A percentile compares a stretch with the other conserved stretches of the same genome.
Evolutionary conservation across 2,329 filamentous ascomycete species (phyloP).

Genomic region (Huntiella moniliformis): DNA sequence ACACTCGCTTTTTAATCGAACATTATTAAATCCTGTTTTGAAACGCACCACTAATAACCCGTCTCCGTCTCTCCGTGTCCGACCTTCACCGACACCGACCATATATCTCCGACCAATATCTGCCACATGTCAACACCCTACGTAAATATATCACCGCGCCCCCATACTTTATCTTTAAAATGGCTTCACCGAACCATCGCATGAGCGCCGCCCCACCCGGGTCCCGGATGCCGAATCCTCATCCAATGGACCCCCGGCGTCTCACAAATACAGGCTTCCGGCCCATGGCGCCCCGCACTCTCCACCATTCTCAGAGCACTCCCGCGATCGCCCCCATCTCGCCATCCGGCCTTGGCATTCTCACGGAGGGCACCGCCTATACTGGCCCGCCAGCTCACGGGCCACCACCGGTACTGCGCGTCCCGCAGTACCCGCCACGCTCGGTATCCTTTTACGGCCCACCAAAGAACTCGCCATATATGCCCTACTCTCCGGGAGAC

Average conservation of each 20-base stretch:
- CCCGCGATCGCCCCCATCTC: slow-evolving; percentile 7
- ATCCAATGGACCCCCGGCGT: neutral
- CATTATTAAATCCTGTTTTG: too few relatives aligned
- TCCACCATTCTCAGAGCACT: slow-evolving; percentile 10
- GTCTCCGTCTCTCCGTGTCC: neutral
- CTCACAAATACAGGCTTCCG: neutral
- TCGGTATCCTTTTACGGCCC: slow-evolving; percentile 8
- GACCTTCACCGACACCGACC: neutral
- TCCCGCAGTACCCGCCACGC: slow-evolving; percentile 6
- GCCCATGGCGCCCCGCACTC: neutral
- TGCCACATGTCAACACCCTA: too few relatives aligned
- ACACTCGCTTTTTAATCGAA: too few relatives aligned
- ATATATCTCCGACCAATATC: too few relatives aligned
- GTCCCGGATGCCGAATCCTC: neutral
- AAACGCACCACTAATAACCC: too few relatives aligned
- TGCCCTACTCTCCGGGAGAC: neutral
- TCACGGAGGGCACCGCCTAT: neutral
- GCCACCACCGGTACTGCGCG: neutral
- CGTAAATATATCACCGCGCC: too few relatives aligned
- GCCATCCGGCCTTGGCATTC: neutral
- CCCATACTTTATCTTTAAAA: neutral
- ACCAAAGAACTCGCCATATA: slow-evolving; percentile 1
- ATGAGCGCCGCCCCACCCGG: too few relatives aligned
- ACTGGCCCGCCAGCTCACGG: neutral
- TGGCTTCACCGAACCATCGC: too few relatives aligned